A percentile compares a stretch with the other conserved stretches of the same genome.
phyloP scores from a whole-genome alignment of 106 monocot species.

The Phalaenopsis equestris region DNA sequence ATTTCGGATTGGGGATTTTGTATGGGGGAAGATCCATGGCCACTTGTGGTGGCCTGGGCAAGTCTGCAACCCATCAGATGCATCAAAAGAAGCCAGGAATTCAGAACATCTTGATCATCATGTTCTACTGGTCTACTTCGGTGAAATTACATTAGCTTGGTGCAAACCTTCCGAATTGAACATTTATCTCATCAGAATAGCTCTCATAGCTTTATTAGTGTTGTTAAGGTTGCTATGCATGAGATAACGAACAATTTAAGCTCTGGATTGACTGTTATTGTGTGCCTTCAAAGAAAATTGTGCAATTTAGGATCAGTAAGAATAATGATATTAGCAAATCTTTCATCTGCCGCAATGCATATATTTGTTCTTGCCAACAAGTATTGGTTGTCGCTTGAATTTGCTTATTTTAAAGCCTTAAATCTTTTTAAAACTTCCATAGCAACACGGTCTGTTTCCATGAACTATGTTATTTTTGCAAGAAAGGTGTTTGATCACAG shows the following conservation, averaged over 20 bases:
- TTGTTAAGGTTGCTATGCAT: not conserved
- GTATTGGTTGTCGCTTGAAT: too few relatives aligned
- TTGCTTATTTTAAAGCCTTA: too few relatives aligned
- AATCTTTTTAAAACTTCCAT: too few relatives aligned
- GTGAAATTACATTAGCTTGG: slow-evolving; percentile 17
- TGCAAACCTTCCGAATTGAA: slow-evolving; percentile 1
- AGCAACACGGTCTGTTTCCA: too few relatives aligned
- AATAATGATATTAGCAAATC: not conserved
- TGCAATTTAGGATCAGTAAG: not conserved
- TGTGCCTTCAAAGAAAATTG: slow-evolving; percentile 8
- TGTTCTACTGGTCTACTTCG: slow-evolving; percentile 30
- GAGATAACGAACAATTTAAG: slow-evolving; percentile 22
- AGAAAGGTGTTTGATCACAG: too few relatives aligned
- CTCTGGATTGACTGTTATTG: slow-evolving; percentile 36
- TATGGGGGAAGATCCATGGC: slow-evolving; percentile 61
- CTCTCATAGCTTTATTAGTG: slow-evolving; percentile 1
- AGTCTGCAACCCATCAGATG: slow-evolving; percentile 26
- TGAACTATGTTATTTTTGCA: too few relatives aligned
- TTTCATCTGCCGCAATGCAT: not conserved
- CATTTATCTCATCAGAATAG: not conserved
- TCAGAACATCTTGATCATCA: slow-evolving; percentile 5
- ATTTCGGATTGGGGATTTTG: slow-evolving; percentile 36
- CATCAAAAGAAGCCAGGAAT: slow-evolving; percentile 15
- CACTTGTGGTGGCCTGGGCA: slow-evolving; percentile 73
- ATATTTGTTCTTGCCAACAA: too few relatives aligned